Base-by-base conservation (phyloP, 139 green algal species). In the Micractinium conductrix region DNA sequence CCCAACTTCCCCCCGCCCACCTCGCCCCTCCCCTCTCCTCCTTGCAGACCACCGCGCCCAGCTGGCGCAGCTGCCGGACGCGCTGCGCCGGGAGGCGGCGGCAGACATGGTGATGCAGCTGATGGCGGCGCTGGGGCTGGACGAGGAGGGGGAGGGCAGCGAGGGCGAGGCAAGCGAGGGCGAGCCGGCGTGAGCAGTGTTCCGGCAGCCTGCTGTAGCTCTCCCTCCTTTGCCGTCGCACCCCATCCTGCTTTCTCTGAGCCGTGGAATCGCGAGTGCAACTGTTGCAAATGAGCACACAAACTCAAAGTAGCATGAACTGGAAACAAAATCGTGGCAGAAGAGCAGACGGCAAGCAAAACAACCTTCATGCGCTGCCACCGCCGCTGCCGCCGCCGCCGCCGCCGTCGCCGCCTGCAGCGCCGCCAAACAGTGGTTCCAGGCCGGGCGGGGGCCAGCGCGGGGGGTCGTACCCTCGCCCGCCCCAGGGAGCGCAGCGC, bases 401-500 rank as follows among this genome's bases (percentile, higher is more conserved):
- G 65, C 65, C 7, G 33, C 33, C 37, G 65, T 33, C 21, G 37
- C 37, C 65, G 30, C 63, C 30, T 12, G 26, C 65, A 10, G n/a
- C 33, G 10, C 33, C 65, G 10, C 65, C 65, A 44, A 88, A 81
- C 22, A 84, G 43, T 0, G 28, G 37, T 40, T 83, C 82, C 45
- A 90, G 45, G 44, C 82, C 82, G 9, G 83, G 87, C 37, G 90
- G 90, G 37, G 90, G 90, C 90, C 90, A 93, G 14, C 62, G 28
- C 30, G 80, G 70, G 26, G 90, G 90, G 68, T 93, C 88, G 84
- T 87, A 92, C n/a, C 84, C 84, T 10, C 74, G 43, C 73, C 38
- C 40, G 40, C 87, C 90, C 71, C 88, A 95, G 4, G 95, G 95
- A 76, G 92, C 95, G 83, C 95, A 98, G 4, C 95, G 78, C 84